Conservation (phyloP, 257 asterid species). For the Solanum habrochaites region DNA sequence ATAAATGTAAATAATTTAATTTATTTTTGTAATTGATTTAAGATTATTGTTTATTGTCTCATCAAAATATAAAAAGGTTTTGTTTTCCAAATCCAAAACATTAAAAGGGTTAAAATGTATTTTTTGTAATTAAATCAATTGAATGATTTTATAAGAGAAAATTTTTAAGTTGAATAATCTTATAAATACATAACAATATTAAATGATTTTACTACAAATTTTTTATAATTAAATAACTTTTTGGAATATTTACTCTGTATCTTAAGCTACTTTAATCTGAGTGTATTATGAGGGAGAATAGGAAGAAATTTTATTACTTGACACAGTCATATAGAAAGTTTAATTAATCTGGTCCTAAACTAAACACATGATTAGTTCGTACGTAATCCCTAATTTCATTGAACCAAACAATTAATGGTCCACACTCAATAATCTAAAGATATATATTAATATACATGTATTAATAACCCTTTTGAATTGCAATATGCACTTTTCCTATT, state of each 20-base stretch:
- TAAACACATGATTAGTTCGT: neutral
- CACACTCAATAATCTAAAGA: neutral
- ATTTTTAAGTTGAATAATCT: too few species aligned
- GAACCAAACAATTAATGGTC: neutral
- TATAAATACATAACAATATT: neutral
- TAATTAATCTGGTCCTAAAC: neutral
- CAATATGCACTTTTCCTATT: neutral
- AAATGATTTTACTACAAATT: too few species aligned
- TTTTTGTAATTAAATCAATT: too few species aligned
- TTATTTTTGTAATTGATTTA: too few species aligned
- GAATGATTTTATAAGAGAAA: neutral
- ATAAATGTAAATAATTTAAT: neutral
- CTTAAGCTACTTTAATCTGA: neutral
- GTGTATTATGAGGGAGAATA: neutral
- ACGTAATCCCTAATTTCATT: neutral
- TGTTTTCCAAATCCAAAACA: neutral
- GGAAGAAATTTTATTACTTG: neutral
- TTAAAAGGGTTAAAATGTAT: neutral
- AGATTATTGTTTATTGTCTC: neutral
- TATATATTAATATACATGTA: neutral
- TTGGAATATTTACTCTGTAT: neutral
- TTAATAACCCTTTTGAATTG: neutral
- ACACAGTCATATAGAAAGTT: neutral
- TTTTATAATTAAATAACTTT: too few species aligned
- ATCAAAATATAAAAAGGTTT: neutral